Percentiles rank a stretch among this genome's conserved stretches.
Evolutionary conservation across 331 rosid species (phyloP).

Genomic region (Malus hybrid): DNA sequence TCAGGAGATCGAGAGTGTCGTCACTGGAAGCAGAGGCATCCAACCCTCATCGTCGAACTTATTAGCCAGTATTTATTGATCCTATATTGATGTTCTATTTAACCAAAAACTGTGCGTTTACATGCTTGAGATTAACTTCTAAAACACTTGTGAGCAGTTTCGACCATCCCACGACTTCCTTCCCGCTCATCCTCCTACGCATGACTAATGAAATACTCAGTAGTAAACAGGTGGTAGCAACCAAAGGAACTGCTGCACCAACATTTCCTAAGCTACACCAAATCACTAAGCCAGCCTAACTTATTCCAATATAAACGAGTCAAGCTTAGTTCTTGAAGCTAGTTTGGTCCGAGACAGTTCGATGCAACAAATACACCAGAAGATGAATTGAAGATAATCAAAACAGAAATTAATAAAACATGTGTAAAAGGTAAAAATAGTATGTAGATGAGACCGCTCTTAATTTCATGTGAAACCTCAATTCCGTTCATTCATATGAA

Average conservation of each 20-base stretch:
- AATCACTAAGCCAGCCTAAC: too few relatives aligned
- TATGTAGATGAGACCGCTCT: too few relatives aligned
- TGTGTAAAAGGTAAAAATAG: too few relatives aligned
- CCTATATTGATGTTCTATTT: not conserved
- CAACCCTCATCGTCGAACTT: not conserved
- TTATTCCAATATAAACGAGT: too few relatives aligned
- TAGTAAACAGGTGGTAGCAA: slow-evolving; percentile 51
- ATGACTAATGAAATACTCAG: slow-evolving; percentile 41
- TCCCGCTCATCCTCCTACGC: slow-evolving; percentile 39
- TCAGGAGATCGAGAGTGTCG: too few relatives aligned
- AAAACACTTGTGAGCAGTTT: slow-evolving; percentile 52
- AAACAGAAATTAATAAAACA: too few relatives aligned
- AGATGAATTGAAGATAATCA: too few relatives aligned
- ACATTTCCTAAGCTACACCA: slow-evolving; percentile 9
- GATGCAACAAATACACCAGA: fast-evolving
- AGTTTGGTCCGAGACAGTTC: too few relatives aligned
- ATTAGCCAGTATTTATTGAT: not conserved
- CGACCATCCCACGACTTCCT: slow-evolving; percentile 53
- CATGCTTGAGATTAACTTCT: slow-evolving; percentile 18
- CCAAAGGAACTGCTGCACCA: slow-evolving; percentile 39
- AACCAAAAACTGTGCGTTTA: slow-evolving; percentile 13
- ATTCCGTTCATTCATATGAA: too few relatives aligned
- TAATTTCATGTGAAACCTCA: too few relatives aligned
- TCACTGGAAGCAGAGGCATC: not conserved
- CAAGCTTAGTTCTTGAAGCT: too few relatives aligned